Base-by-base conservation (phyloP, 2,329 filamentous ascomycete genomes). In the Aspergillus ochraceus region DNA sequence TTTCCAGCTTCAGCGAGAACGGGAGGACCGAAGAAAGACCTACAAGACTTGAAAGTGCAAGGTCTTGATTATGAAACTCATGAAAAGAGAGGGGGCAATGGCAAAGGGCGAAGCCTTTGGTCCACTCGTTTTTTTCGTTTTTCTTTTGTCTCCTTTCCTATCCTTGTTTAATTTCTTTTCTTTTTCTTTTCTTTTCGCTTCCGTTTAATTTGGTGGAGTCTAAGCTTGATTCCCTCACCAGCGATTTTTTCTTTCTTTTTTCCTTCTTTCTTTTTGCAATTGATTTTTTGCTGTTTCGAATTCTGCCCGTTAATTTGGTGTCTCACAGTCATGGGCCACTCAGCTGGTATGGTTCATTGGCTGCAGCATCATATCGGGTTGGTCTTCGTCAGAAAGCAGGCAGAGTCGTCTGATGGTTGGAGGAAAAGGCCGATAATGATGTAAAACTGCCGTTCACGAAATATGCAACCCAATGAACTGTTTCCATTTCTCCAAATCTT, bases 1-100 rank as follows among this genome's bases (percentile, higher is more conserved):
- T 74, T 73, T 77, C 50, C 84, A 88, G 58, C 84, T 96, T 64
- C 71, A 82, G 64, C 78, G 76, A 60, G 89, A 92, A 75, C 79
- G 79, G 52, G 74, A 77, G 32, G 71, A 74, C 61, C 74, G 74
- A 69, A 69, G 73, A 57, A 70, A 62, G 70, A 64, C 69, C 50
- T 29, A 29, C 26, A 29, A 29, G 26, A 29, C 55, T 68, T 54
- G 69, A 20, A 6, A 46, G 47, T 17, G 29, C 39, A 59, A 60
- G 32, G 14, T 24, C 22, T 14, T 47, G 45, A 11, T 22, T 2
- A 17, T 47, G 39, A 46, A 49, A 30, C 17, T 26, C 29, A 45
- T 46, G 30, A 52, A 49, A 42, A 58, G 49, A 49, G 60, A 49
- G 49, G 58, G 54, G 4, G 36, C 32, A n/a, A 17, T n/a, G 36